Base-by-base conservation (phyloP, 192 early-diverging fungal species). In the Rhizophagus sp. region DNA sequence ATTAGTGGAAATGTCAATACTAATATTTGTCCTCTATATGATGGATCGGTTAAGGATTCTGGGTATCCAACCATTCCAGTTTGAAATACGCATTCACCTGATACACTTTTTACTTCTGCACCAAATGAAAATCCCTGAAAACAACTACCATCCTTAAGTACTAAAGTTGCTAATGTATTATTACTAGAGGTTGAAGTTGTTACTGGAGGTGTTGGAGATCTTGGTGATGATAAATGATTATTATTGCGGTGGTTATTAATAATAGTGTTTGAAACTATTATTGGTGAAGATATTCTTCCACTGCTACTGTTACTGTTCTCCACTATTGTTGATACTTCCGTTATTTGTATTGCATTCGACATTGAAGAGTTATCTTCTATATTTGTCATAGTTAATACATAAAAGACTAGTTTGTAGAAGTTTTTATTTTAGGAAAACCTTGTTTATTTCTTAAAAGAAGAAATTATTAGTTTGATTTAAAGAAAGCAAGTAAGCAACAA, bases 31-130 rank as follows among this genome's bases (percentile, higher is more conserved):
- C 98, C 98, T 75, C 94, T 91, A 87, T 99, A 99, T 64, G 97
- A 98, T 17, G 98, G 98, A 88, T 99, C 97, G 4, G 96, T 98
- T 82, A 98, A 88, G 36, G 98, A 97, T 86, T 99, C 97, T n/a
- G 98, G 96, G 84, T 98, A 99, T 64, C 97, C 98, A 68, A 97
- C 95, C 97, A 98, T 98, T 49, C 94, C 98, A 66, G 98, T 99
- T 85, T 98, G 97, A 87, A 99, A 99, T 75, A 99, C 98, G 80
- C 96, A 96, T 87, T 99, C 98, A 70, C 98, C 98, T 71, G 97
- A 89, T 68, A 98, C 91, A 50, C 92, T 93, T 70, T 88, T 87
- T 47, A 81, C 87, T 86, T 97, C 96, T 13, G 96, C 91, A 73
- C 98, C 98, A 87, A 99, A 99, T n/a, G 96, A 97, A 82, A 95